Evolutionary conservation across 1,139 yeast genomes (phyloP).

Genomic region (Kodamaea suecica): DNA sequence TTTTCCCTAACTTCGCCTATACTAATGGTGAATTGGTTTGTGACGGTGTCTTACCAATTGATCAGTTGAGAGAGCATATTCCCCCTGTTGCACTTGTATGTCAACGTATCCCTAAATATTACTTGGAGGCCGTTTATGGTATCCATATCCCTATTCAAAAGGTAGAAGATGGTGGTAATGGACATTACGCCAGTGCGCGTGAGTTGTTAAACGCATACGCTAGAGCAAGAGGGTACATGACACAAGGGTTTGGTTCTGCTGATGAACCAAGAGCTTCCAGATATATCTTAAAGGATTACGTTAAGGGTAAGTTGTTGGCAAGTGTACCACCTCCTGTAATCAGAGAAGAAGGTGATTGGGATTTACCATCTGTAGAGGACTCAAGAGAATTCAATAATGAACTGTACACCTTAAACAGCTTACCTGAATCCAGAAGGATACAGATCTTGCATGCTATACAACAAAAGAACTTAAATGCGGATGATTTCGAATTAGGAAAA

Average conservation of each 20-base stretch:
- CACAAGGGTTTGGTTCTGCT: constrained; percentile 95
- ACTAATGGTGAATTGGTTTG: constrained; percentile 96
- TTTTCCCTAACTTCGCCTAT: constrained; percentile 95
- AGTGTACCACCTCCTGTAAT: constrained; percentile 82
- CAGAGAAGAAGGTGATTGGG: constrained; percentile 39
- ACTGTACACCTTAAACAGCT: constrained; percentile 58
- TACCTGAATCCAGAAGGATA: constrained; percentile 69
- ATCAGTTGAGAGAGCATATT: constrained; percentile 90
- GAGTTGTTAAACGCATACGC: constrained; percentile 92
- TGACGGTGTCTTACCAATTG: constrained; percentile 96
- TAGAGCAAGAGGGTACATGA: constrained; percentile 94
- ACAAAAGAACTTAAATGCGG: constrained; percentile 48
- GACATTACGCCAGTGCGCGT: constrained; percentile 77
- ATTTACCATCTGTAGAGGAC: constrained; percentile 42
- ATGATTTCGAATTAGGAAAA: constrained; percentile 59
- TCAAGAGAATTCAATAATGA: constrained; percentile 66
- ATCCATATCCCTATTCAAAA: constrained; percentile 77
- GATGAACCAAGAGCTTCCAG: constrained; percentile 96
- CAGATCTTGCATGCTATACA: constrained; percentile 66
- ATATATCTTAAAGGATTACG: constrained; percentile 89
- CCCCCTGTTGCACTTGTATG: constrained; percentile 87
- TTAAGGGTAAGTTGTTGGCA: constrained; percentile 81
- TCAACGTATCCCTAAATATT: constrained; percentile 84
- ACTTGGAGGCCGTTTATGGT: constrained; percentile 90
- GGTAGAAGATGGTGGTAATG: constrained; percentile 83